phyloP scores from a whole-genome alignment of 2,329 filamentous ascomycete species.

The Cordyceps cateniannulata region DNA sequence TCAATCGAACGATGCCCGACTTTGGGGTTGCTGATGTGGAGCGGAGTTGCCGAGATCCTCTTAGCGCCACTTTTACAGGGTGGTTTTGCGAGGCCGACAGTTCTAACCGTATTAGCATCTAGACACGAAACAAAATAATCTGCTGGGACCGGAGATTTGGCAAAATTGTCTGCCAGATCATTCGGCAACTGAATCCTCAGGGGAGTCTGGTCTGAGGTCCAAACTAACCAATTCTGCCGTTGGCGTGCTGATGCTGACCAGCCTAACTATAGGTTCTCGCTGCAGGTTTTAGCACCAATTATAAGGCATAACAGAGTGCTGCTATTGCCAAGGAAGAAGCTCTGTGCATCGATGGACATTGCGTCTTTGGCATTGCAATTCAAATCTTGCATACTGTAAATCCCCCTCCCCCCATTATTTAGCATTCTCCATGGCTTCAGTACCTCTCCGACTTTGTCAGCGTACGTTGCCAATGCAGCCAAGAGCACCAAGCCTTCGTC shows the following conservation, averaged over 20 bases:
- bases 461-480: not conserved
- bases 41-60: not conserved
- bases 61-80: not conserved
- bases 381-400: not conserved
- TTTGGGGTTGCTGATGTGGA: not conserved
- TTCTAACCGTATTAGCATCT: no score
- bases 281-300: conserved; percentile 1
- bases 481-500: not conserved
- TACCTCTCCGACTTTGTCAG: not conserved
- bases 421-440: not conserved
- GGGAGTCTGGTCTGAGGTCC: not conserved
- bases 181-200: not conserved
- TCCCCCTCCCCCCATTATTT: no score
- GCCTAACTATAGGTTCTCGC: not conserved
- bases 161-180: not conserved
- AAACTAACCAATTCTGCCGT: not conserved
- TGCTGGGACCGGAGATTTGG: not conserved
- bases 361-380: no score
- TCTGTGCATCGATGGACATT: no score
- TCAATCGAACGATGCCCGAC: not conserved
- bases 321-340: no score
- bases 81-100: not conserved
- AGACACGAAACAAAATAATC: not conserved
- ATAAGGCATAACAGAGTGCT: no score
- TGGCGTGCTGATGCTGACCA: not conserved